These are phyloP conservation scores for Eimeria tenella DNA, from an alignment of 169 alveolate genomes.

Conservation along the genomic window DNA sequence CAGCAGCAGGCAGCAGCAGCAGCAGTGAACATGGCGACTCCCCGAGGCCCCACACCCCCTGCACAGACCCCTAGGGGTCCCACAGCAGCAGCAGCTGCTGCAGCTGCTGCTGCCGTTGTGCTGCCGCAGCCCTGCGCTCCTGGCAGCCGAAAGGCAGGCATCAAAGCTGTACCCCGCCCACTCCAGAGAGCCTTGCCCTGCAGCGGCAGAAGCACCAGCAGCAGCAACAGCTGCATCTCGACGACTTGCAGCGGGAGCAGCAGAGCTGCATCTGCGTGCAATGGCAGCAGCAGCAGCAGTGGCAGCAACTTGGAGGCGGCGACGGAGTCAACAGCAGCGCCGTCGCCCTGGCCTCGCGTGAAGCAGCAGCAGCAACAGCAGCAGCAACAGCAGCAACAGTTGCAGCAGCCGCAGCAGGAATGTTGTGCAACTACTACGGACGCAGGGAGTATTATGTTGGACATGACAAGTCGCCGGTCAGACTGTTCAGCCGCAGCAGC, in stretches of 20 bases:
- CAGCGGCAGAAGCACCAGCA: conserved; percentile 39
- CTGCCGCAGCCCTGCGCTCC: conserved; percentile 50
- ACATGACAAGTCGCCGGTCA: background rate
- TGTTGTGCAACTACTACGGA: background rate
- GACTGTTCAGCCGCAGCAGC: conserved; percentile 18
- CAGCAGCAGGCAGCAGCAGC: conserved; percentile 46
- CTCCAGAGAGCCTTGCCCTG: background rate
- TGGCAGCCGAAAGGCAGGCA: conserved; percentile 4
- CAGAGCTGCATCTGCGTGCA: conserved; percentile 26
- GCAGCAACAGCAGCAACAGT: conserved; percentile 53
- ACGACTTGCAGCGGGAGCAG: conserved; percentile 25
- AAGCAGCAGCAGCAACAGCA: conserved; percentile 18
- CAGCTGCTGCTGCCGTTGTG: conserved; percentile 24
- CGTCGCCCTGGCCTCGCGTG: conserved; percentile 28
- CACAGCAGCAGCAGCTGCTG: conserved; percentile 40
- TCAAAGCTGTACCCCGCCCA: background rate
- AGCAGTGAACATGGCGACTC: conserved; percentile 46
- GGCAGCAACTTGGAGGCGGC: background rate
- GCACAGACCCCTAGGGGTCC: conserved; percentile 53
- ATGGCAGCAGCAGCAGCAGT: conserved; percentile 35
- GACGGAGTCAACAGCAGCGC: background rate
- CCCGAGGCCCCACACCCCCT: conserved; percentile 50
- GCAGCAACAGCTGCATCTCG: conserved; percentile 5
- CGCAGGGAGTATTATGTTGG: too few species aligned
- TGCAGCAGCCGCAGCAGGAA: conserved; percentile 53